Base-by-base conservation (phyloP, 2,329 filamentous ascomycete genomes). In the Botryosphaeria dothidea region DNA sequence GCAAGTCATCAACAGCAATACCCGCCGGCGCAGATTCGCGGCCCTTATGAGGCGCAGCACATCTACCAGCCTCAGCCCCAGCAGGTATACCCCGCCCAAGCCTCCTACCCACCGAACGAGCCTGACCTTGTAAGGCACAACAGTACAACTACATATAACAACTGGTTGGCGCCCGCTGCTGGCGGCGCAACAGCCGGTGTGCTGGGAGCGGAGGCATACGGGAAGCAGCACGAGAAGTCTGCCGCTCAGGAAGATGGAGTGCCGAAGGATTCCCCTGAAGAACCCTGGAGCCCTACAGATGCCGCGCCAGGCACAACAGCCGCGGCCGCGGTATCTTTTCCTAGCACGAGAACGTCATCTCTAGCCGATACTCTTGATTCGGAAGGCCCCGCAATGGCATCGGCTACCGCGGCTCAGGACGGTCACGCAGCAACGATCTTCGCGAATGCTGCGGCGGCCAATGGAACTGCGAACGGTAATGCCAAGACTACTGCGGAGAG, bases 101-200 rank as follows among this genome's bases (percentile, higher is more conserved):
- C 45, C 29, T 58, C 63, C 31, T 49, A 52, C 36, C 46, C 54
- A 54, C 36, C 54, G 57, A 56, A 48, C 51, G 41, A 62, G 57
- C 66, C 68, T 67, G 66, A 51, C 46, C 58, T 68, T 61, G 67
- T 65, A 34, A 68, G 71, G 49, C 76, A 75, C 56, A 75, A 78
- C 66, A 83, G 78, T 67, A 77, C 66, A 25, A 83, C 78, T 67
- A 77, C 65, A 25, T 83, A 85, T 65, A 82, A 82, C 17, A 78
- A 83, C 31, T 88, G 85, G 84, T 82, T 87, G 77, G 81, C 79
- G 23, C 82, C 83, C 36, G 79, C 77, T n/a, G 81, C 79, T 21
- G 81, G 77, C 9, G 80, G 79, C 36, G 77, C 70, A 34, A 74
- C 74, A 13, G 76, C 78, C 34, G 80, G 80, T 48, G 80, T 78